Conservation (phyloP, 2,329 filamentous ascomycete genomes). For the Pseudohalonectria lignicola region DNA sequence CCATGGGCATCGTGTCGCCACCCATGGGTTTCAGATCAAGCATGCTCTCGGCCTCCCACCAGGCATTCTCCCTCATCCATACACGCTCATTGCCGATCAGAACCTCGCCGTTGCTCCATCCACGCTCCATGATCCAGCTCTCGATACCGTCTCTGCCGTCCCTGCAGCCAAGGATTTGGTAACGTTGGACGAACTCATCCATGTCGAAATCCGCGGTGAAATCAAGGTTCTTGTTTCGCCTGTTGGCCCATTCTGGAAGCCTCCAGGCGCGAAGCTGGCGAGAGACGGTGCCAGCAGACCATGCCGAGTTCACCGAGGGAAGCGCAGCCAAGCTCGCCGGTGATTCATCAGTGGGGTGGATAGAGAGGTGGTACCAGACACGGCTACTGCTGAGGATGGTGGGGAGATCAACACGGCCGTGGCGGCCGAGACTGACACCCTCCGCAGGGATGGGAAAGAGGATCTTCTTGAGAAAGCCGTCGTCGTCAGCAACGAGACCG, state of each 20-base stretch:
- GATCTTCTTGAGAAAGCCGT: conserved; percentile 71
- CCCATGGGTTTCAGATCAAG: conserved; percentile 72
- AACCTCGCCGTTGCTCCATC: conserved; percentile 97
- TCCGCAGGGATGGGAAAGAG: conserved; percentile 68
- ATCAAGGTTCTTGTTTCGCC: conserved; percentile 80
- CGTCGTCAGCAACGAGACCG: conserved; percentile 68
- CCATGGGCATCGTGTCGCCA: conserved; percentile 14
- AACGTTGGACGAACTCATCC: conserved; percentile 81
- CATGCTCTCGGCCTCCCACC: conserved; percentile 98
- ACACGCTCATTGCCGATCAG: conserved; percentile 82
- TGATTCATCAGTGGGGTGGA: conserved; percentile 84
- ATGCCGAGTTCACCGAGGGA: conserved; percentile 64
- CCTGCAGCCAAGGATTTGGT: conserved; percentile 71
- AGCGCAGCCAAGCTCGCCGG: conserved; percentile 65
- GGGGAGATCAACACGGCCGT: conserved; percentile 69
- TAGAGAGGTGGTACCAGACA: conserved; percentile 86
- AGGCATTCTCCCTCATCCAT: conserved; percentile 88
- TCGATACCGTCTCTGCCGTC: conserved; percentile 90
- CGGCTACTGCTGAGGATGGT: conserved; percentile 70
- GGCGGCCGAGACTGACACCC: conserved; percentile 70
- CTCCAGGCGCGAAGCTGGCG: conserved; percentile 89
- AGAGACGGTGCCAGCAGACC: conserved; percentile 89
- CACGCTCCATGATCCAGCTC: conserved; percentile 85
- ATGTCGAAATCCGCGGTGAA: conserved; percentile 95
- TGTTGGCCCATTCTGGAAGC: conserved; percentile 91